Percentiles rank a stretch among this genome's conserved stretches.
Evolutionary conservation across 352 stramenopile species (phyloP).

Genomic region (Pythium pyrilobum): DNA sequence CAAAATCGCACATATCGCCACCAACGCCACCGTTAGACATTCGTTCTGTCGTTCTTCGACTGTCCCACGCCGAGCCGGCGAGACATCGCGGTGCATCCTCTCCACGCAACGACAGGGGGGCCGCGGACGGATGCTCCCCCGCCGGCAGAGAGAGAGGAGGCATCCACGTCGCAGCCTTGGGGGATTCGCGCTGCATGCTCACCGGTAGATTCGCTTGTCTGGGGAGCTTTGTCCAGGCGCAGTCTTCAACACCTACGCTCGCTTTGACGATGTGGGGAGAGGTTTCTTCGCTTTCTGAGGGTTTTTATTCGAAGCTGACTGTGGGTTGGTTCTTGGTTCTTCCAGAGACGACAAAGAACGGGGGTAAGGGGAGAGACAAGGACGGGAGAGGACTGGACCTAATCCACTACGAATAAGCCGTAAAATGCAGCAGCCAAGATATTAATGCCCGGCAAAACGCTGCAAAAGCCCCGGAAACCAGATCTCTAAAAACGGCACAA

Average conservation of each 20-base stretch:
- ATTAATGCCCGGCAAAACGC: too few species aligned
- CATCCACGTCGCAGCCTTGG: too few species aligned
- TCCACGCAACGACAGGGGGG: too few species aligned
- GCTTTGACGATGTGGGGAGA: constrained; percentile 8
- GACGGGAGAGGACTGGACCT: constrained; percentile 1
- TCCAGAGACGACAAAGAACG: constrained; percentile 5
- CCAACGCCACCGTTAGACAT: background rate
- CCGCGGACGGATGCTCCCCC: too few species aligned
- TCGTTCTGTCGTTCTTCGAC: background rate
- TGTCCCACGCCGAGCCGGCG: too few species aligned
- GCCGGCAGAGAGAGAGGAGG: too few species aligned
- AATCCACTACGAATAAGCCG: background rate
- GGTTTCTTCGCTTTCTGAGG: constrained; percentile 21
- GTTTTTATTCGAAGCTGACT: constrained; percentile 24
- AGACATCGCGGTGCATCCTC: too few species aligned
- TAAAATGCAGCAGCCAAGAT: background rate
- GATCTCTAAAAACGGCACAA: background rate
- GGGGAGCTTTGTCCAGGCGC: constrained; percentile 11
- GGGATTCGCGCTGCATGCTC: constrained; percentile 7
- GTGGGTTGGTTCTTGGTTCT: constrained; percentile 16
- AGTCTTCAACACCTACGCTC: constrained; percentile 20
- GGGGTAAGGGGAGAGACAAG: constrained; percentile 7
- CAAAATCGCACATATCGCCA: background rate
- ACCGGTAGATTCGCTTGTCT: constrained; percentile 4
- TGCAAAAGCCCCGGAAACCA: background rate